Evolutionary conservation across 2,329 filamentous ascomycete genomes (phyloP).

Genomic region (Ophidiomyces ophidiicola): DNA sequence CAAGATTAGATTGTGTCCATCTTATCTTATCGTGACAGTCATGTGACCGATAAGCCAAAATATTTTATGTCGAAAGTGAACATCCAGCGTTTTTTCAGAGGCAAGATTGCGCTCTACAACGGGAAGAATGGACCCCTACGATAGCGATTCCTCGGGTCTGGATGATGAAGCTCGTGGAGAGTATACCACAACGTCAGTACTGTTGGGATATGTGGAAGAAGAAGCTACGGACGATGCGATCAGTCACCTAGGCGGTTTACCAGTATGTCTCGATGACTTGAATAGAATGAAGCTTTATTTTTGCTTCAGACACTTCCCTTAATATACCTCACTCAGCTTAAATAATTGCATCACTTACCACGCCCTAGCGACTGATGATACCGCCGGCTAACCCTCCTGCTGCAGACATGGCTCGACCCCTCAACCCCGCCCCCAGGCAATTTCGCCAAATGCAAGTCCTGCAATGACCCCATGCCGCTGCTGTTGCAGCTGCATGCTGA

Average conservation of each 20-base stretch:
- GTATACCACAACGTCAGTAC: slow-evolving; percentile 57
- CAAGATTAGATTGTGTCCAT: too few relatives aligned
- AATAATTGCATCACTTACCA: background rate
- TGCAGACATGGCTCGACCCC: slow-evolving; percentile 75
- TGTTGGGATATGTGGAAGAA: slow-evolving; percentile 77
- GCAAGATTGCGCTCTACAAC: background rate
- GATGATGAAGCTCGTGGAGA: slow-evolving; percentile 46
- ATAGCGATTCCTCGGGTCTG: slow-evolving; percentile 67
- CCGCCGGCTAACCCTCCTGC: too few relatives aligned
- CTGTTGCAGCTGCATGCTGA: slow-evolving; percentile 87
- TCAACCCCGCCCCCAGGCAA: slow-evolving; percentile 58
- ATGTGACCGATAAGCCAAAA: too few relatives aligned
- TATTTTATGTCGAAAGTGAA: slow-evolving; percentile 1
- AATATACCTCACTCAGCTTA: too few relatives aligned
- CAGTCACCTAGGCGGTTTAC: slow-evolving; percentile 75
- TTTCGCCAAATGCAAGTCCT: slow-evolving; percentile 74
- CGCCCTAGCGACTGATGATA: too few relatives aligned
- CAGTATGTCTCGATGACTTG: slow-evolving; percentile 47
- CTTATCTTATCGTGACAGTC: too few relatives aligned
- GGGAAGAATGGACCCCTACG: slow-evolving; percentile 48
- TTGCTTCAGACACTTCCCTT: too few relatives aligned
- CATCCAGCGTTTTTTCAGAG: background rate
- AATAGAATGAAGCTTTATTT: background rate
- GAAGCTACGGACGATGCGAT: slow-evolving; percentile 69
- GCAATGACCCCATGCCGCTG: slow-evolving; percentile 69